Conservation (phyloP, 2,329 filamentous ascomycete species). For the Coniella lustricola region DNA sequence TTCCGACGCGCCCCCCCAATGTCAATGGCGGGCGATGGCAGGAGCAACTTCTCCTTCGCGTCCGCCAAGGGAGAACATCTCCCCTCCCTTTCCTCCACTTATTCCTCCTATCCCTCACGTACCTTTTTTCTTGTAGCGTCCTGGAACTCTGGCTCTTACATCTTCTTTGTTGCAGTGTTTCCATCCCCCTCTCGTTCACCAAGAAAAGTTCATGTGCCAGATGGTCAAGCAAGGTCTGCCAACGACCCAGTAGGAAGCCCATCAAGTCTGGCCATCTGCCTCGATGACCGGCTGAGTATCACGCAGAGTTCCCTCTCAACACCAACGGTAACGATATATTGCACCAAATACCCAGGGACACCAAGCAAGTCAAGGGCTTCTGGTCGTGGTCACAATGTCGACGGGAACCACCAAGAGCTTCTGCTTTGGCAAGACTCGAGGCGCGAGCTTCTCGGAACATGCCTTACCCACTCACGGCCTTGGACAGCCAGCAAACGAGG, state of each 20-base stretch:
- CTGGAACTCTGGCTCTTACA: not conserved
- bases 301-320: not conserved
- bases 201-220: not conserved
- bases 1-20: constrained; percentile 13
- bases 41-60: constrained; percentile 5
- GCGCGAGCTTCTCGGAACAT: constrained; percentile 24
- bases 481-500: constrained; percentile 10
- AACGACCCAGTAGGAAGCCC: not conserved
- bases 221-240: not conserved
- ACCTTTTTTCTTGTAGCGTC: not conserved
- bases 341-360: too few species aligned
- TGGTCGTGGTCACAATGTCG: constrained; percentile 8
- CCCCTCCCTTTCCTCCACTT: constrained; percentile 6
- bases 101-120: constrained; percentile 7
- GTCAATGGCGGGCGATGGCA: not conserved
- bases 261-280: not conserved
- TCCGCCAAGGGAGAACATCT: constrained; percentile 6
- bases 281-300: not conserved
- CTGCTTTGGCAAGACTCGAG: constrained; percentile 28
- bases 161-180: not conserved
- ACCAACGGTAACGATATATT: too few species aligned
- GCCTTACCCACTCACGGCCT: constrained; percentile 16
- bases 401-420: constrained; percentile 23
- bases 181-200: too few species aligned
- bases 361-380: not conserved